These are phyloP conservation scores for Epicoccum nigrum DNA, from an alignment of 2,329 filamentous ascomycete species.

Conservation along the genomic window DNA sequence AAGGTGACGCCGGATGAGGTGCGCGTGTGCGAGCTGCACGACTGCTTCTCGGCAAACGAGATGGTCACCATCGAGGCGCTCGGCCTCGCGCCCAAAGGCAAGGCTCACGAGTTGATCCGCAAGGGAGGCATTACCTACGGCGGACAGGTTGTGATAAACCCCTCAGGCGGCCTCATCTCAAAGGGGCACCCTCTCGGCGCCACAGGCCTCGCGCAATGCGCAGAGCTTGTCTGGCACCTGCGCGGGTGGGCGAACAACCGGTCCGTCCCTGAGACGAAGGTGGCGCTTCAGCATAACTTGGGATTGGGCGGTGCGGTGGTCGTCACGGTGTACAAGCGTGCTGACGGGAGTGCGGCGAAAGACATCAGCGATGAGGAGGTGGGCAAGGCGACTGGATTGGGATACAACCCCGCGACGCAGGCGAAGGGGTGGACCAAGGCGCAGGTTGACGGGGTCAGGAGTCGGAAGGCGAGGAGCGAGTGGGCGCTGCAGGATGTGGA, in stretches of 20 bases:
- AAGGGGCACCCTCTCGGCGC: constrained; percentile 96
- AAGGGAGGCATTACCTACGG: constrained; percentile 91
- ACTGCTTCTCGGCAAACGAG: constrained; percentile 96
- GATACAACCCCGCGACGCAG: constrained; percentile 90
- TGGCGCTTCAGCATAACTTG: constrained; percentile 88
- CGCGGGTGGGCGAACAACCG: constrained; percentile 96
- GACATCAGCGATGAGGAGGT: constrained; percentile 68
- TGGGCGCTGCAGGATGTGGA: constrained; percentile 81
- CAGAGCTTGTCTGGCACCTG: constrained; percentile 93
- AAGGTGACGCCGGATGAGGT: constrained; percentile 69
- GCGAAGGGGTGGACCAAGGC: constrained; percentile 85
- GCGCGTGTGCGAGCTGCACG: constrained; percentile 89
- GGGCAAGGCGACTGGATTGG: constrained; percentile 70
- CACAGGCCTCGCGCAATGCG: constrained; percentile 93
- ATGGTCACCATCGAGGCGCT: constrained; percentile 89
- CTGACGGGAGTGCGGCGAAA: constrained; percentile 72
- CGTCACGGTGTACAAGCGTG: constrained; percentile 84
- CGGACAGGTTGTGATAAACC: constrained; percentile 81
- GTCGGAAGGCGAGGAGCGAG: constrained; percentile 68
- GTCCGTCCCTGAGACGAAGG: constrained; percentile 68
- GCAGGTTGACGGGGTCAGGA: constrained; percentile 72
- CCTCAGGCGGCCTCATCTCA: constrained; percentile 90
- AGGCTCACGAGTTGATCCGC: constrained; percentile 90
- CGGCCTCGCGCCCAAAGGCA: constrained; percentile 75
- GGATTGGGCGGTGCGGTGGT: constrained; percentile 91